phyloP scores from a whole-genome alignment of 768 basidiomycete genomes.

The Fistulinella prunicolor region DNA sequence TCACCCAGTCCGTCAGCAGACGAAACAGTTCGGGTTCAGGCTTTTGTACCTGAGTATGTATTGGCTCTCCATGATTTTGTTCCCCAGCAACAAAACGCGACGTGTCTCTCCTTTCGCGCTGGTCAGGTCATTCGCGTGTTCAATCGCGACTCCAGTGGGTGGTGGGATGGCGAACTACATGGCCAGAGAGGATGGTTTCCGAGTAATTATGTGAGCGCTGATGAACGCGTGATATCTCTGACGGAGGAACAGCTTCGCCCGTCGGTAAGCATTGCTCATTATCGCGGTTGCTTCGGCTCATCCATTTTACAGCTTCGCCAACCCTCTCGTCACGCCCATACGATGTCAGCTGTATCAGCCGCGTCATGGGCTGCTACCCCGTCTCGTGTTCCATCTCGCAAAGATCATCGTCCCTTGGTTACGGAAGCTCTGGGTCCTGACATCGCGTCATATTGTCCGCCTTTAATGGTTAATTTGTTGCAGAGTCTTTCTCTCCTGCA shows the following conservation, averaged over 20 bases:
- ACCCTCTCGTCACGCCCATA: constrained; percentile 46
- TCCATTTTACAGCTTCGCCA: constrained; percentile 28
- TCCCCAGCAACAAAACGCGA: constrained; percentile 66
- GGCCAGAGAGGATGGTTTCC: constrained; percentile 96
- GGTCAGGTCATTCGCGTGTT: constrained; percentile 92
- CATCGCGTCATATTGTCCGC: constrained; percentile 64
- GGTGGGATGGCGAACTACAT: constrained; percentile 98
- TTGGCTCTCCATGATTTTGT: constrained; percentile 90
- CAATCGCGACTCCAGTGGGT: constrained; percentile 83
- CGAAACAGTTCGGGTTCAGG: constrained; percentile 44
- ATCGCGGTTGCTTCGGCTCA: not conserved
- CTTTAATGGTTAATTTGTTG: constrained; percentile 78
- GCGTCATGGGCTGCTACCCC: constrained; percentile 53
- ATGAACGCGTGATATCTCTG: constrained; percentile 48
- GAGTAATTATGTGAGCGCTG: constrained; percentile 86
- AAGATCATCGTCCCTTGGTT: constrained; percentile 43
- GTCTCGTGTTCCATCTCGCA: constrained; percentile 37
- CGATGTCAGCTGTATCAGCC: constrained; percentile 49
- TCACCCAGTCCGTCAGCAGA: constrained; percentile 43
- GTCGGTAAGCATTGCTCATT: constrained; percentile 35
- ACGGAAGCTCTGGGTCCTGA: constrained; percentile 47
- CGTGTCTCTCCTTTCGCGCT: constrained; percentile 84
- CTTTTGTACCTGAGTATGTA: constrained; percentile 62
- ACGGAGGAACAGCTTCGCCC: constrained; percentile 54
- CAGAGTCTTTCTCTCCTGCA: constrained; percentile 86